Conservation (phyloP, 176 grass and related monocot species). For the Musa beccarii region DNA sequence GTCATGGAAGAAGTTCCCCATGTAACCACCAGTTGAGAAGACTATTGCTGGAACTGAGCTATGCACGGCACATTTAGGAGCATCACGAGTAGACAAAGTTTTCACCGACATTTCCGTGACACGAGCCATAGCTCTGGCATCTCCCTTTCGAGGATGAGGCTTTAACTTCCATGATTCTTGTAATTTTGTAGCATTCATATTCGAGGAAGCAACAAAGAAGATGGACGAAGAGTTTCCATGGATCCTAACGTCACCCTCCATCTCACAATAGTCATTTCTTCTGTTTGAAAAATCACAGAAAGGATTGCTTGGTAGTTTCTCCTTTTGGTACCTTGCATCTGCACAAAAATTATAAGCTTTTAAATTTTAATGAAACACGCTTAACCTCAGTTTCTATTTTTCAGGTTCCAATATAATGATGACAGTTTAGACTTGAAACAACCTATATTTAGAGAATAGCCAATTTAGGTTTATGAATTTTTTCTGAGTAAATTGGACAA, state of each 20-base stretch:
- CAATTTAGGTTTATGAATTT: too few species aligned
- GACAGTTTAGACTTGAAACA: too few species aligned
- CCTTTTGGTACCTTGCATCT: not conserved
- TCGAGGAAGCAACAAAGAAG: not conserved
- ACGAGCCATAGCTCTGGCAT: constrained; percentile 29
- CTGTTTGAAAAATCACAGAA: not conserved
- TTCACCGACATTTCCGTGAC: constrained; percentile 38
- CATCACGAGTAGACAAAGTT: constrained; percentile 7
- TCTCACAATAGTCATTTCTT: not conserved
- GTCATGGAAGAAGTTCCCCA: constrained; percentile 73
- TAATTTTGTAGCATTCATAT: not conserved
- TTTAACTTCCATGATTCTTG: constrained; percentile 39
- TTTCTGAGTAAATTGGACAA: too few species aligned
- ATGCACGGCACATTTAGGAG: constrained; percentile 26
- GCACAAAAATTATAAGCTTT: too few species aligned
- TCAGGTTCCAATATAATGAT: too few species aligned
- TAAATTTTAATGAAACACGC: too few species aligned
- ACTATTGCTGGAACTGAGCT: constrained; percentile 36
- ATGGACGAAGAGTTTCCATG: not conserved
- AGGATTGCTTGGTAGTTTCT: not conserved
- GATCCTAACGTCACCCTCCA: constrained; percentile 1
- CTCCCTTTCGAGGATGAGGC: constrained; percentile 53
- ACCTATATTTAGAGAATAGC: too few species aligned
- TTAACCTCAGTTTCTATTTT: too few species aligned
- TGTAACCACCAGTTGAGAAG: constrained; percentile 62